Conservation (phyloP, 495 filamentous ascomycete species). For the Mycothermus thermophilus region DNA sequence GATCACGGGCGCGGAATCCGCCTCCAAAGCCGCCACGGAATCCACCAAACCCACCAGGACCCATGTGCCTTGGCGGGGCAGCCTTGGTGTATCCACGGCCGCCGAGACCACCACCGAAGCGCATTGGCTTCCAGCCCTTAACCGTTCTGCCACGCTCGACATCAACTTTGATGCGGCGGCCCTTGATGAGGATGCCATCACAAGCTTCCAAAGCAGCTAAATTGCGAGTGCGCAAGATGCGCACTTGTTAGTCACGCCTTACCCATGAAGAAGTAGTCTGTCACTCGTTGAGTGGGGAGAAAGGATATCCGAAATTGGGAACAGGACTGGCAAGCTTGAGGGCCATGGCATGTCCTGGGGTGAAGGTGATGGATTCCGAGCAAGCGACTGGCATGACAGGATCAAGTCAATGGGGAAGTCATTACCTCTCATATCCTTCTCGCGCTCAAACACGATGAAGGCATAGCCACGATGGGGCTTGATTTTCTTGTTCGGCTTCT, state of each 20-base stretch:
- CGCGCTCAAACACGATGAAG: slow-evolving; percentile 92
- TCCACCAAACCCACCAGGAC: slow-evolving; percentile 57
- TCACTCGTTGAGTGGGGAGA: slow-evolving; percentile 10
- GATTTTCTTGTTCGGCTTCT: slow-evolving; percentile 61
- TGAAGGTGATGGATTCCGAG: slow-evolving; percentile 3
- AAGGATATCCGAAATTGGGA: slow-evolving; percentile 7
- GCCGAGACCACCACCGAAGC: slow-evolving; percentile 83
- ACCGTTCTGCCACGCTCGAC: slow-evolving; percentile 93
- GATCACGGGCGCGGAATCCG: slow-evolving; percentile 35
- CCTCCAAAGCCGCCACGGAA: slow-evolving; percentile 39
- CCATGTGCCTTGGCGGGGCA: slow-evolving; percentile 56
- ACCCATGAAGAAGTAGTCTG: slow-evolving; percentile 30
- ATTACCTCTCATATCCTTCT: slow-evolving; percentile 99
- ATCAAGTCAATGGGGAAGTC: slow-evolving; percentile 22
- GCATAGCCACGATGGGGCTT: slow-evolving; percentile 86
- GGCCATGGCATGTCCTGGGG: slow-evolving; percentile 31
- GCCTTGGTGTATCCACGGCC: slow-evolving; percentile 88
- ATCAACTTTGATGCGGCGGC: slow-evolving; percentile 82
- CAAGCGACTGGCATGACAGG: slow-evolving; percentile 17
- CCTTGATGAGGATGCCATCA: slow-evolving; percentile 87
- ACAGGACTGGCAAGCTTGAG: slow-evolving; percentile 43
- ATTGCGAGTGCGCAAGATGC: slow-evolving; percentile 38
- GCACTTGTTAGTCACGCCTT: slow-evolving; percentile 43
- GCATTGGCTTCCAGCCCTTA: slow-evolving; percentile 83
- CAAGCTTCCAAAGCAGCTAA: slow-evolving; percentile 45